Evolutionary conservation across 192 early-diverging fungal species (phyloP), one percentile per base, ranked within the genome.

Genomic region (Chytriomyces sp.): DNA sequence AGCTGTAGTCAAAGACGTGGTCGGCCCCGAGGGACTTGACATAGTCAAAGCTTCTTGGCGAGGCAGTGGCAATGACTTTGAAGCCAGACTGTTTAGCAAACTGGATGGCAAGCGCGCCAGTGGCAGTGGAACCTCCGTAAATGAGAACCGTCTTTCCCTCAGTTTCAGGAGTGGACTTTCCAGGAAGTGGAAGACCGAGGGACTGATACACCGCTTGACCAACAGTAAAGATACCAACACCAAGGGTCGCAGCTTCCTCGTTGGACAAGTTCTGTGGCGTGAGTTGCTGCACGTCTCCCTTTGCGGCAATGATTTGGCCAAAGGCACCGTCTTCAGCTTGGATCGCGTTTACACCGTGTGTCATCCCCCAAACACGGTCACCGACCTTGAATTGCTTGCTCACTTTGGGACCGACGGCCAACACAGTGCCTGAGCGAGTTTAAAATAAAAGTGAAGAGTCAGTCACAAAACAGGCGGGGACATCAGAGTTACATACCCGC

Each of bases 51-150:
- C 77, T 80, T 43, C 60, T 24, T 59, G 62, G 48, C 7, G 75
- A 78, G 20, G 47, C 64, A 9, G 74, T 78, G 45, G 79, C 50
- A 26, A 80, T 50, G 5, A 80, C 75, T 59, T 48, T 67, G 57
- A 66, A 64, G 11, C 74, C 74, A 6, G 75, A 35, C 64, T 67
- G 53, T 23, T 77, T 80, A 4, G 79, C 79, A n/a, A 82, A 61
- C 72, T 85, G 83, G n/a, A 85, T 76, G 43, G 83, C 83, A 69
- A 82, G 73, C n/a, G 72, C 45, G 7, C 83, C 83, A 16, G 77
- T 79, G 18, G 79, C 66, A 13, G 75, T 66, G 10, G 72, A 64
- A 0, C 75, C 78, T 26, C 81, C 81, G 66, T 79, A 85, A 49
- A 85, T 67, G n/a, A 85, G 61, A 48, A 82, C 23, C 46, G 69